Conservation (phyloP, 2,329 filamentous ascomycete species). For the Fusarium sp. region DNA sequence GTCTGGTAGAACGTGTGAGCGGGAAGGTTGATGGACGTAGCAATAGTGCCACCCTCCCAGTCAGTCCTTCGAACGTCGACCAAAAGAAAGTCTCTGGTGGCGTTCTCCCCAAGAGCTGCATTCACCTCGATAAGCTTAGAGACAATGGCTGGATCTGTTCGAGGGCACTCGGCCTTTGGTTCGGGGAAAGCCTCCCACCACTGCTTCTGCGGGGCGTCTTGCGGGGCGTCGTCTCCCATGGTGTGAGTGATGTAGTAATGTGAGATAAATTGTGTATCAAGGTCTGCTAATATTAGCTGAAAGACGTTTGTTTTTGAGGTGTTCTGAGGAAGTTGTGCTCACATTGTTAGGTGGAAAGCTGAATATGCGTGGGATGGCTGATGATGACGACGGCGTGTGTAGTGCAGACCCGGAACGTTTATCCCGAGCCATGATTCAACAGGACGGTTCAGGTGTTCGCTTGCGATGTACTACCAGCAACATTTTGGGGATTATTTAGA, state of each 20-base stretch:
- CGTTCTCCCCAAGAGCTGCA: constrained; percentile 46
- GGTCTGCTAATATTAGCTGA: not conserved
- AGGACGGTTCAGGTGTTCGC: not conserved
- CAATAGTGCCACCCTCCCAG: constrained; percentile 70
- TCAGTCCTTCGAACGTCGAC: constrained; percentile 67
- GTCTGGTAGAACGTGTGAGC: constrained; percentile 67
- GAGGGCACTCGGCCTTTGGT: constrained; percentile 54
- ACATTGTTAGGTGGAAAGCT: not conserved
- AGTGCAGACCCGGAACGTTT: constrained; percentile 14
- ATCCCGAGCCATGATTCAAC: constrained; percentile 8
- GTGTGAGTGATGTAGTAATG: not conserved
- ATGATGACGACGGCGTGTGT: constrained; percentile 23
- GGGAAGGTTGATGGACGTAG: constrained; percentile 68
- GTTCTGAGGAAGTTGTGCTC: not conserved
- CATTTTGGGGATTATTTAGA: not conserved
- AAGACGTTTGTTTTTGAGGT: fast-evolving
- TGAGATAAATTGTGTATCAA: too few relatives aligned
- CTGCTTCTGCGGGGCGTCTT: constrained; percentile 40
- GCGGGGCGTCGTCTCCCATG: constrained; percentile 45
- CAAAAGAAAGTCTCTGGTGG: constrained; percentile 57
- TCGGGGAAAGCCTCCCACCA: constrained; percentile 60
- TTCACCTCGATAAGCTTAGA: constrained; percentile 56
- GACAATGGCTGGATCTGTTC: constrained; percentile 57
- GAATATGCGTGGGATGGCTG: not conserved
- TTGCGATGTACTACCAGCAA: not conserved